Percentiles rank a stretch among this genome's conserved stretches.
These are phyloP conservation scores for Daldinia grandis DNA, from an alignment of 495 filamentous ascomycete species.

Conservation along the genomic window DNA sequence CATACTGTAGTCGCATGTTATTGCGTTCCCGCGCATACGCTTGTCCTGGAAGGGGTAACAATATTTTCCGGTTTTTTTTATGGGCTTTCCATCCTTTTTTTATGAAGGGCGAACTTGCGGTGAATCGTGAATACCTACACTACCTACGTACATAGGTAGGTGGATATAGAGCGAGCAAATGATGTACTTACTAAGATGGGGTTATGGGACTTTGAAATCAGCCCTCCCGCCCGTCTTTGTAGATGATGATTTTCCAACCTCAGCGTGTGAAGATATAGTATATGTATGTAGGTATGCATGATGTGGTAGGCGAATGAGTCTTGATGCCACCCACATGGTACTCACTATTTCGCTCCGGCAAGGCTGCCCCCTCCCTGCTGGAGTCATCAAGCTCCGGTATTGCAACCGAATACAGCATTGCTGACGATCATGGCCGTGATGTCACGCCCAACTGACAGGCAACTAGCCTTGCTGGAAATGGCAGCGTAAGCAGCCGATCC, in stretches of 20 bases:
- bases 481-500: conserved; percentile 40
- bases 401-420: conserved; percentile 34
- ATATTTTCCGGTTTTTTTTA: conserved; percentile 9
- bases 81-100: background rate
- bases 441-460: conserved; percentile 32
- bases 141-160: background rate
- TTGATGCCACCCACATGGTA: conserved; percentile 23
- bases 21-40: conserved; percentile 23
- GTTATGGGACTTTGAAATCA: conserved; percentile 17
- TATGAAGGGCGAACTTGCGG: conserved; percentile 24
- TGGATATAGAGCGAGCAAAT: background rate
- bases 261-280: conserved; percentile 8
- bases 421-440: conserved; percentile 31
- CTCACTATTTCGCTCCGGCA: conserved; percentile 20
- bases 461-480: conserved; percentile 30
- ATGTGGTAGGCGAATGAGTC: conserved; percentile 15
- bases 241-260: conserved; percentile 17
- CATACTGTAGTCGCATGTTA: conserved; percentile 26
- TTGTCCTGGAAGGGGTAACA: background rate
- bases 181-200: conserved; percentile 7
- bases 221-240: conserved; percentile 19
- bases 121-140: conserved; percentile 21
- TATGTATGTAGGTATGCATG: conserved; percentile 4
- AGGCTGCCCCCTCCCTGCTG: conserved; percentile 24
- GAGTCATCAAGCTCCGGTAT: conserved; percentile 31